Evolutionary conservation across 495 filamentous ascomycete genomes (phyloP).

Genomic region (Hyaloscypha finlandica): DNA sequence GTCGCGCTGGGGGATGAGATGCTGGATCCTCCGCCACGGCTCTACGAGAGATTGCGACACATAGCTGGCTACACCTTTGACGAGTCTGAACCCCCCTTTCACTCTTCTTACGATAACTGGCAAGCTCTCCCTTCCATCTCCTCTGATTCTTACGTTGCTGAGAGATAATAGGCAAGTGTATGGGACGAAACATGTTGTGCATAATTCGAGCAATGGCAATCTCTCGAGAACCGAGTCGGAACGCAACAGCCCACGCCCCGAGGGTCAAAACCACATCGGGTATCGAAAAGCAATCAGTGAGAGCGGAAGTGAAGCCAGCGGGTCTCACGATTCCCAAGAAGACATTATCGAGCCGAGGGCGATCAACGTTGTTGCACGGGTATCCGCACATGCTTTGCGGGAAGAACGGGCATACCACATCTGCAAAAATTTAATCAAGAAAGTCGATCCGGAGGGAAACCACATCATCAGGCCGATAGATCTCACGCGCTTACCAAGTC

Average conservation of each 20-base stretch:
- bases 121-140: constrained; percentile 26
- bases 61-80: constrained; percentile 78
- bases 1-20: constrained; percentile 57
- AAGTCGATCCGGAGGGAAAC: constrained; percentile 69
- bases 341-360: constrained; percentile 8
- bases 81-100: constrained; percentile 66
- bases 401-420: constrained; percentile 86
- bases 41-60: constrained; percentile 72
- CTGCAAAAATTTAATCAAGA: constrained; percentile 65
- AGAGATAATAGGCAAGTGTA: constrained; percentile 48
- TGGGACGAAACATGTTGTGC: constrained; percentile 37
- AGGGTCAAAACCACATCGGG: constrained; percentile 29
- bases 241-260: background rate
- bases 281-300: constrained; percentile 51
- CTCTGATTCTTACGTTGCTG: background rate
- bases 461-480: constrained; percentile 78
- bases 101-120: constrained; percentile 83
- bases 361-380: constrained; percentile 63
- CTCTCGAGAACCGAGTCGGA: constrained; percentile 10
- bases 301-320: constrained; percentile 50
- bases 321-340: constrained; percentile 30
- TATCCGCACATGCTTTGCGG: constrained; percentile 77
- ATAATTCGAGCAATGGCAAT: background rate
- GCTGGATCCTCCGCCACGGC: constrained; percentile 66
- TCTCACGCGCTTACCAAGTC: constrained; percentile 62